phyloP scores from a whole-genome alignment of 371 early-diverging fungal genomes.

The Lichtheimia hyalospora region DNA sequence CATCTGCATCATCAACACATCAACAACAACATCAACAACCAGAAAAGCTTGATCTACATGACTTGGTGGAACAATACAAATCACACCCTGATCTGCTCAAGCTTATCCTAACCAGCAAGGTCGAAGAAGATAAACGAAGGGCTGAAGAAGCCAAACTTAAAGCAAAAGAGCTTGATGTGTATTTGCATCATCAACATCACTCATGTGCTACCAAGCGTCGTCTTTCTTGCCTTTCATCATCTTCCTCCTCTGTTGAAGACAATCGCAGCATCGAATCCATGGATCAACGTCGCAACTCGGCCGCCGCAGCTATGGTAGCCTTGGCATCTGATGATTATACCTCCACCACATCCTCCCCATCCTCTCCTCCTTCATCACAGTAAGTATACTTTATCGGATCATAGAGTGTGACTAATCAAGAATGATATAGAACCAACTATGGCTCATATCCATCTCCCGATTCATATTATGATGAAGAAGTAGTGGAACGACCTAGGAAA shows the following conservation, averaged over 20 bases:
- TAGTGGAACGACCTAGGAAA: constrained; percentile 30
- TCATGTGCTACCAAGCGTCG: constrained; percentile 8
- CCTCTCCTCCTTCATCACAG: constrained; percentile 6
- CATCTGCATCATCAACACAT: neutral
- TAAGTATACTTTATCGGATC: neutral
- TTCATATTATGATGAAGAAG: constrained; percentile 20
- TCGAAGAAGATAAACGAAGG: constrained; percentile 66
- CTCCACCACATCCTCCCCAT: constrained; percentile 1
- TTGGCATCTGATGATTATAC: constrained; percentile 23
- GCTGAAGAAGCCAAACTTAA: constrained; percentile 62
- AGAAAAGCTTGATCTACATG: constrained; percentile 47
- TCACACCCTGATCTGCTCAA: constrained; percentile 65
- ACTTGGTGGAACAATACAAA: constrained; percentile 55
- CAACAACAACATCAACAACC: neutral
- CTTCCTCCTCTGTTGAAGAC: neutral
- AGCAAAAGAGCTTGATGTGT: constrained; percentile 53
- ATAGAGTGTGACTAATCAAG: neutral
- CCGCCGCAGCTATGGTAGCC: constrained; percentile 53
- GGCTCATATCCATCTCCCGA: constrained; percentile 32
- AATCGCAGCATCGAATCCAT: constrained; percentile 4
- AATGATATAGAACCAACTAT: neutral
- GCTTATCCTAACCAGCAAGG: constrained; percentile 61
- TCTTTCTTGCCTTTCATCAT: constrained; percentile 4
- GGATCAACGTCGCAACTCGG: constrained; percentile 37
- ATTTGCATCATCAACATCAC: constrained; percentile 19